Evolutionary conservation across 352 stramenopile species (phyloP).

Genomic region (Pythium rishiriense): DNA sequence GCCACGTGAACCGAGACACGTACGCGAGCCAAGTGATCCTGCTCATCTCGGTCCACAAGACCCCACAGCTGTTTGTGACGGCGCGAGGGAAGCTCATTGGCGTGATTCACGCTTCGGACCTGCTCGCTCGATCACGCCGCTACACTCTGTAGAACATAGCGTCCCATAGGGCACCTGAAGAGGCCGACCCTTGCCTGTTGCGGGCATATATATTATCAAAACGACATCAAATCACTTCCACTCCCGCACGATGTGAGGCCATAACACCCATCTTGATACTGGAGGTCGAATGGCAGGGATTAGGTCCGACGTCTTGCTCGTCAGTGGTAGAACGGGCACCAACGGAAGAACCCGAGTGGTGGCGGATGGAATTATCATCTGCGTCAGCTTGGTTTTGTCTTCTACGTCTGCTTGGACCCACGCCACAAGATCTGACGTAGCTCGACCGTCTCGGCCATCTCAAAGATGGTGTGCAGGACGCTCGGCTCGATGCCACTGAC

Average conservation of each 20-base stretch:
- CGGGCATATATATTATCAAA: no score
- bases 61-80: conserved; percentile 71
- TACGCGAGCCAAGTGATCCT: conserved; percentile 73
- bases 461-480: conserved; percentile 5
- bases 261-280: no score
- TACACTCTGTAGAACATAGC: conserved; percentile 43
- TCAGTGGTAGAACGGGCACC: no score
- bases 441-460: conserved; percentile 1
- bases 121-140: conserved; percentile 60
- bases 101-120: conserved; percentile 66
- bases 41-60: conserved; percentile 82
- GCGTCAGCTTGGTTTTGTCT: no score
- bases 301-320: no score
- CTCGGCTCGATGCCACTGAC: background rate
- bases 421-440: conserved; percentile 14
- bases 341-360: no score
- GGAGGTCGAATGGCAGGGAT: no score
- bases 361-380: no score
- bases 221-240: no score
- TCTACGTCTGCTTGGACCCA: background rate
- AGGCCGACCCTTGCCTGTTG: no score
- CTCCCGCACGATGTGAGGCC: no score
- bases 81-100: conserved; percentile 69
- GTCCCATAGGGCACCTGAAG: no score
- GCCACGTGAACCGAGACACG: conserved; percentile 68